A percentile compares a stretch with the other conserved stretches of the same genome.
Conservation (phyloP, 441 rosid genomes). For the Adansonia gregorii region DNA sequence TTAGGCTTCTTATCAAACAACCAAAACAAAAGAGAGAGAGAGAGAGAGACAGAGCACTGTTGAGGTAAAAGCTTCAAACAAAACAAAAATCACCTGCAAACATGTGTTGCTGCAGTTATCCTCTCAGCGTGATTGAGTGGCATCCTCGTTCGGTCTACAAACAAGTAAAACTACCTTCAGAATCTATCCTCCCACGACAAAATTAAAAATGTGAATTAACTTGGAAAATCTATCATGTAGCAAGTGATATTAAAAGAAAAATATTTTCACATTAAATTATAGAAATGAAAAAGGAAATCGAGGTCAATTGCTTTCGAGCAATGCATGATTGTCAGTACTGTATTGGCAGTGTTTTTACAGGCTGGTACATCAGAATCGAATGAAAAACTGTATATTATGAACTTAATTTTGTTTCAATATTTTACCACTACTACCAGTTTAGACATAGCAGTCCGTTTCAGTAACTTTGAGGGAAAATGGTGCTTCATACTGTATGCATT, state of each 20-base stretch:
- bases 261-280: background rate
- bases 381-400: background rate
- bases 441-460: background rate
- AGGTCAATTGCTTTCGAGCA: background rate
- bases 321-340: background rate
- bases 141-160: constrained; percentile 76
- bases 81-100: constrained; percentile 64
- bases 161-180: background rate
- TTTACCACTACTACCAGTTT: background rate
- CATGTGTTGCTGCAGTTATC: constrained; percentile 66
- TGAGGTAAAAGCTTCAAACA: background rate
- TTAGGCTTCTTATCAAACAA: constrained; percentile 5
- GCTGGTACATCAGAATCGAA: background rate
- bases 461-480: background rate
- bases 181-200: background rate
- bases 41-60: background rate
- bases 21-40: background rate
- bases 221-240: background rate
- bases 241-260: background rate
- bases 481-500: background rate
- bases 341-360: background rate
- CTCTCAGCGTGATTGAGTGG: constrained; percentile 73
- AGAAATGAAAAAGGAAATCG: background rate
- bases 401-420: background rate
- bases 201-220: constrained; percentile 7